Percentiles rank a stretch among this genome's conserved stretches.
Evolutionary conservation across 2,329 filamentous ascomycete species (phyloP).

Genomic region (Hypoxylon sp.): DNA sequence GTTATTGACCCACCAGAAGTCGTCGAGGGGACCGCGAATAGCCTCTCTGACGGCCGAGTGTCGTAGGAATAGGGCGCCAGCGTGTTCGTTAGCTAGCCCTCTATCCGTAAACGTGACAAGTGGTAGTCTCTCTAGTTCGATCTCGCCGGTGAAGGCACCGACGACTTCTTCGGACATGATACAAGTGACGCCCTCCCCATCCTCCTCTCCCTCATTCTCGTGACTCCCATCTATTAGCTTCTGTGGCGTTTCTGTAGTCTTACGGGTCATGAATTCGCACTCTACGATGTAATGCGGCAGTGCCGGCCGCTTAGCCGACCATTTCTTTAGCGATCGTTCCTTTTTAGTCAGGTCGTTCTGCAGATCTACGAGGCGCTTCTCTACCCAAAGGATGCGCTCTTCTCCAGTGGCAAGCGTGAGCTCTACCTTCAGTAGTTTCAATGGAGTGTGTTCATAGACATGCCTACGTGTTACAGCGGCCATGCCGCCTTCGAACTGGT

Average conservation of each 20-base stretch:
- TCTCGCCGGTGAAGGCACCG: conserved; percentile 17
- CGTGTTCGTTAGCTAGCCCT: conserved; percentile 45
- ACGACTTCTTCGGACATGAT: conserved; percentile 3
- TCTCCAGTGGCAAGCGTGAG: conserved; percentile 38
- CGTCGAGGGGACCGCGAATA: conserved; percentile 32
- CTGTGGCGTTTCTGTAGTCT: conserved; percentile 9
- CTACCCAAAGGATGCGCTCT: conserved; percentile 45
- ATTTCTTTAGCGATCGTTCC: conserved; percentile 33
- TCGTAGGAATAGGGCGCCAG: conserved; percentile 40
- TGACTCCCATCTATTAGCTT: not conserved
- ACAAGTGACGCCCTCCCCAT: not conserved
- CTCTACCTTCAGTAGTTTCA: conserved; percentile 42
- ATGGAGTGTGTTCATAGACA: conserved; percentile 24
- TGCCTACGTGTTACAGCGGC: conserved; percentile 32
- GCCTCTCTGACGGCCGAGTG: conserved; percentile 31
- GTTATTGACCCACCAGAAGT: conserved; percentile 43
- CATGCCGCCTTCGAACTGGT: conserved; percentile 33
- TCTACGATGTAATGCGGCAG: conserved; percentile 46
- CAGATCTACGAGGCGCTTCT: conserved; percentile 30
- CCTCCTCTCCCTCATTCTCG: not conserved
- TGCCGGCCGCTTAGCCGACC: conserved; percentile 34
- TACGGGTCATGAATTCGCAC: conserved; percentile 42
- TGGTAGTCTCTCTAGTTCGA: conserved; percentile 33
- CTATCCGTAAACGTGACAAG: conserved; percentile 42
- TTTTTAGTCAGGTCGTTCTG: conserved; percentile 15